Evolutionary conservation across 2,329 filamentous ascomycete species (phyloP), one percentile per base, ranked within the genome.

Genomic region (Diaporthe capsici): DNA sequence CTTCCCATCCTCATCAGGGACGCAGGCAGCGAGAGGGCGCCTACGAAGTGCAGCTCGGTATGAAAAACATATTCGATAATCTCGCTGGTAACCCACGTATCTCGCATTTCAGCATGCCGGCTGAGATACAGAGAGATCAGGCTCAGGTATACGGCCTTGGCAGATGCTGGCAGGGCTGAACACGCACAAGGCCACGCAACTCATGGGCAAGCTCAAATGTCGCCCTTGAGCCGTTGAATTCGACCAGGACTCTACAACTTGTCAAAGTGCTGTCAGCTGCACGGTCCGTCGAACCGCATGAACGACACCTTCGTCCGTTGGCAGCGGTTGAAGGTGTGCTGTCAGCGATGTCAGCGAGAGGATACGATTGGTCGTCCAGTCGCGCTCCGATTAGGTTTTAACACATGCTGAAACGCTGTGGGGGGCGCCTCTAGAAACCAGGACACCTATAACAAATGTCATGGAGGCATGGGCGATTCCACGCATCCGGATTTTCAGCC

Each of bases 361-460:
- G 47, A 70, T 70, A 70, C 65, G 65, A 70, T 70, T 70, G 65
- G 65, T 17, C 37, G 34, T 70, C 65, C 47, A 68, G 47, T 53
- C 47, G 47, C 65, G n/a, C 17, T 68, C 47, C 65, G 47, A 55
- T 55, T 55, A 55, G 25, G 49, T 55, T 70, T 70, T 55, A 28
- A 55, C 34, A 39, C 65, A 70, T 70, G 65, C 65, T 70, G 65
- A 70, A 70, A 70, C 65, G 65, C 8, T 55, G 65, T 42, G 65
- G 65, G 65, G 65, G 49, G 20, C 25, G 65, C 47, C 47, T 55
- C 34, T 28, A 53, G 47, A 42, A 39, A 42, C 65, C 49, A 39
- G 51, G 49, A 55, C 49, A 55, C 47, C 31, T 39, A 70, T 53
- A 68, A 39, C 65, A 68, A 28, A 20, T 53, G 22, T 34, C 22